A percentile compares a stretch with the other conserved stretches of the same genome.
Evolutionary conservation across 2,329 filamentous ascomycete genomes (phyloP).

Genomic region (Alternaria alternata): DNA sequence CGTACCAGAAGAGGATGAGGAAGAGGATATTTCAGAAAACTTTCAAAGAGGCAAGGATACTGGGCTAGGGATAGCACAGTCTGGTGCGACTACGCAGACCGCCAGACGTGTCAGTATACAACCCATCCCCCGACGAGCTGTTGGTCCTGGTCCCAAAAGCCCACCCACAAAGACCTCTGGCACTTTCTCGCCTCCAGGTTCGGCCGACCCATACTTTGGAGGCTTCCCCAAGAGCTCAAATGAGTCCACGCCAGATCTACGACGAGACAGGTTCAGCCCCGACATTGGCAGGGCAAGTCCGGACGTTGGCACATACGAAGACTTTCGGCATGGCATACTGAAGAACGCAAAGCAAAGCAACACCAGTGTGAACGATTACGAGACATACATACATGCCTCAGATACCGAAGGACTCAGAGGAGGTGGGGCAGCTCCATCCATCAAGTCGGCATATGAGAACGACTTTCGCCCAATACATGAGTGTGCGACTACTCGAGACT

Average conservation of each 20-base stretch:
- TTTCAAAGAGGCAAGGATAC: constrained; percentile 26
- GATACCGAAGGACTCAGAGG: constrained; percentile 35
- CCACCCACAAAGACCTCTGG: constrained; percentile 29
- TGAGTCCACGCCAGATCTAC: constrained; percentile 44
- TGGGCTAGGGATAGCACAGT: constrained; percentile 49
- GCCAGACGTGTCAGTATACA: constrained; percentile 33
- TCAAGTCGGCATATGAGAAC: constrained; percentile 47
- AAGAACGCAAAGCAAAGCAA: constrained; percentile 31
- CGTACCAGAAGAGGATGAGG: constrained; percentile 44
- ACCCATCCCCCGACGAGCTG: constrained; percentile 29
- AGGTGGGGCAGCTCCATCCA: constrained; percentile 32
- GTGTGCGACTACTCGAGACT: constrained; percentile 49
- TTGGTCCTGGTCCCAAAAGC: constrained; percentile 26
- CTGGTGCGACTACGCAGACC: constrained; percentile 23
- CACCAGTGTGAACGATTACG: constrained; percentile 37
- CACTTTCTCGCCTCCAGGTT: constrained; percentile 36
- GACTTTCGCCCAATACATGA: constrained; percentile 48
- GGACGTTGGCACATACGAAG: constrained; percentile 38
- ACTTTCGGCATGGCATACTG: constrained; percentile 36
- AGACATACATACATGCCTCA: constrained; percentile 37
- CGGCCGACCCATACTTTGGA: constrained; percentile 40
- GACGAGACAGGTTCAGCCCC: constrained; percentile 34
- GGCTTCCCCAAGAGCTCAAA: constrained; percentile 37
- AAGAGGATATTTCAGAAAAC: constrained; percentile 42
- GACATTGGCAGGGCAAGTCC: constrained; percentile 32